Base-by-base conservation (phyloP, 352 stramenopile species). In the Pythium guiyangense region DNA sequence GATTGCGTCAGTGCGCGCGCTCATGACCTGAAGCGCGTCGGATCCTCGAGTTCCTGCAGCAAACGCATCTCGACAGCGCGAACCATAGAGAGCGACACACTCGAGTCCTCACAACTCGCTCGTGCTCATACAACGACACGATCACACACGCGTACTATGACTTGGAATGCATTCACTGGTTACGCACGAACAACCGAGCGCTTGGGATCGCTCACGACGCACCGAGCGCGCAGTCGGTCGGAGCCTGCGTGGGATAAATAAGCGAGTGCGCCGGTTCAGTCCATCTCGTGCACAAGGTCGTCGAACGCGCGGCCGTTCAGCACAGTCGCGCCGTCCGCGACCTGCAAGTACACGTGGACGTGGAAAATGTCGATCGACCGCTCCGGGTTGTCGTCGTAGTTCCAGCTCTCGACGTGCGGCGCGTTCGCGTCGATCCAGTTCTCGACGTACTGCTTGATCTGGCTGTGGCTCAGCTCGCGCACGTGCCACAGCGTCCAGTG, bases 331-430 rank as follows among this genome's bases (percentile, higher is more conserved):
- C 63, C 67, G 12, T 76, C 65, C 9, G 63, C 57, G 44, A 92
- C 83, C 73, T 93, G 85, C 45, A 94, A 74, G 67, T 93, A 94
- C 62, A 94, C 85, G 70, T 94, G 85, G n/a, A 94, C 85, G 63
- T 94, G 85, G 70, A 93, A 94, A 61, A 94, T 93, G 60, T 92
- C 74, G 78, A 94, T 94, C 5, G 85, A 94, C 27, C 85, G 81
- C 62, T 94, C 83, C 48, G 83, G 79, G 54, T 94, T 94, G 69
- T 94, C 85, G 66, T 94, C 85, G 66, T 94, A 94, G 69, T 94
- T 94, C 85, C 85, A 94, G 22, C 66, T 60, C 42, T 74, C 54
- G 20, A 92, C 80, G 54, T 91, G 80, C 8, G 80, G 79, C 15
- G 85, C 85, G 47, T 94, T 92, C 18, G 80, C 79, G 46, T 92